phyloP scores from a whole-genome alignment of 768 basidiomycete species.

The Coprinopsis sp. region DNA sequence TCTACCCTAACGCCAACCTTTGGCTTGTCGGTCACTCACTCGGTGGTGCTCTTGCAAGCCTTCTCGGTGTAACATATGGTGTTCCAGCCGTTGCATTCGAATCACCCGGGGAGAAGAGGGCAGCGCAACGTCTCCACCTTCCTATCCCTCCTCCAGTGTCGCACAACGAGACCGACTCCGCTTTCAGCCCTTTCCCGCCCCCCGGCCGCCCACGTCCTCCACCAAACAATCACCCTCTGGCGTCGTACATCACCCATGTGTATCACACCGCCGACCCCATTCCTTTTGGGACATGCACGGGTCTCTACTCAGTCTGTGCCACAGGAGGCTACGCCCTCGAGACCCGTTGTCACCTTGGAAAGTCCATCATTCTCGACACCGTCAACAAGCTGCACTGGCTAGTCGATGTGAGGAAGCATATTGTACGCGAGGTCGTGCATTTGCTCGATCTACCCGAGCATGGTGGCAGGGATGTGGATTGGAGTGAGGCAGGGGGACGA shows the following conservation, averaged over 20 bases:
- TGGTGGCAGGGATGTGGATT: slow-evolving; percentile 54
- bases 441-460: slow-evolving; percentile 47
- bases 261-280: slow-evolving; percentile 95
- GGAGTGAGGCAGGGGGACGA: slow-evolving; percentile 33
- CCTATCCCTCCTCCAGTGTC: slow-evolving; percentile 55
- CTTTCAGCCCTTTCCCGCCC: slow-evolving; percentile 11
- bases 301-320: slow-evolving; percentile 69
- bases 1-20: slow-evolving; percentile 81
- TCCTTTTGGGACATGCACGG: slow-evolving; percentile 78
- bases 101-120: slow-evolving; percentile 69
- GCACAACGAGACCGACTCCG: background rate
- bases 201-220: slow-evolving; percentile 40
- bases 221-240: slow-evolving; percentile 20
- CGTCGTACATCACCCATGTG: slow-evolving; percentile 61
- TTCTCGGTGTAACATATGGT: slow-evolving; percentile 90
- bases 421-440: slow-evolving; percentile 65
- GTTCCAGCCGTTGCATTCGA: slow-evolving; percentile 89
- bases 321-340: slow-evolving; percentile 87
- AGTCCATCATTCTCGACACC: slow-evolving; percentile 85
- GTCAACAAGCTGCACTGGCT: slow-evolving; percentile 77
- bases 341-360: slow-evolving; percentile 83
- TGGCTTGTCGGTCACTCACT: slow-evolving; percentile 91
- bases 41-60: slow-evolving; percentile 83
- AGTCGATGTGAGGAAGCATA: slow-evolving; percentile 75
- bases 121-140: slow-evolving; percentile 80